These are phyloP conservation scores for Galerina marginata DNA, from an alignment of 768 basidiomycete genomes.

Conservation along the genomic window DNA sequence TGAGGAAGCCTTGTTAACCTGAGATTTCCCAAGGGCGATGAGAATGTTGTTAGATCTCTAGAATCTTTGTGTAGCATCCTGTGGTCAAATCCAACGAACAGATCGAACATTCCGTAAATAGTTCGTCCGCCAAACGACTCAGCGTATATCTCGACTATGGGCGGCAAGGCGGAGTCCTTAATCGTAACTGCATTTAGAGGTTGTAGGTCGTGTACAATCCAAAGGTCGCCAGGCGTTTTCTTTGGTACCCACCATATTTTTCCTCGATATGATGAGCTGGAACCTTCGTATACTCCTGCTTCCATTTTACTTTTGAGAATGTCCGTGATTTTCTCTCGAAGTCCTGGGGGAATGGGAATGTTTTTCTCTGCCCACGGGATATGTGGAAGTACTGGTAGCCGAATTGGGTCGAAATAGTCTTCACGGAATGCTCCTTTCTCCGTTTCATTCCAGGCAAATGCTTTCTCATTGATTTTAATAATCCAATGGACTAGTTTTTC, in stretches of 20 bases:
- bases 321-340: conserved; percentile 26
- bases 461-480: conserved; percentile 33
- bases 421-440: conserved; percentile 32
- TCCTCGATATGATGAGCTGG: conserved; percentile 3
- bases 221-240: conserved; percentile 8
- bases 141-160: conserved; percentile 27
- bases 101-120: conserved; percentile 28
- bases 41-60: conserved; percentile 35
- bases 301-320: conserved; percentile 32
- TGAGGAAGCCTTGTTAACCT: conserved; percentile 30
- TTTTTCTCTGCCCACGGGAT: conserved; percentile 34
- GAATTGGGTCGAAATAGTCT: conserved; percentile 28
- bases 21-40: conserved; percentile 29
- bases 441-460: conserved; percentile 37
- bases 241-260: conserved; percentile 23
- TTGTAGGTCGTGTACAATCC: conserved; percentile 26
- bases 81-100: conserved; percentile 39
- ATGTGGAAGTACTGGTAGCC: conserved; percentile 33
- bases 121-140: conserved; percentile 27
- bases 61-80: conserved; percentile 26
- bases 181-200: conserved; percentile 37
- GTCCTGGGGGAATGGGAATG: conserved; percentile 38
- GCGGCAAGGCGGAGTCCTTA: conserved; percentile 30
- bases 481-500: conserved; percentile 37
- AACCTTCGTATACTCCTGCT: conserved; percentile 25